phyloP scores from a whole-genome alignment of 2,329 filamentous ascomycete species.

The Atkinsonella hypoxylon region DNA sequence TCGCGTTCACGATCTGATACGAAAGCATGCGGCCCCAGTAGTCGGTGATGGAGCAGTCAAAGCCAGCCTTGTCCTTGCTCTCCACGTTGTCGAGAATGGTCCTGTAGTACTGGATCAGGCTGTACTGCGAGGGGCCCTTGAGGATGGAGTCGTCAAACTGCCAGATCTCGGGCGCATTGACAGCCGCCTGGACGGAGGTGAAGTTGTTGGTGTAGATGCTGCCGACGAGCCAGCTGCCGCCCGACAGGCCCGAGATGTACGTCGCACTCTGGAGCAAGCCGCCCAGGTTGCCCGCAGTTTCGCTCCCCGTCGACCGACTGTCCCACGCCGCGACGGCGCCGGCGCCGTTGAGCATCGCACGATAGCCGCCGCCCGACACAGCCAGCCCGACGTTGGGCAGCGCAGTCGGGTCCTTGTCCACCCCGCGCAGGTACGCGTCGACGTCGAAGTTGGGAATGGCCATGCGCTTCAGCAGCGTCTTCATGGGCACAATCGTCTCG shows the following conservation, averaged over 20 bases:
- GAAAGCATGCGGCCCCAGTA: constrained; percentile 82
- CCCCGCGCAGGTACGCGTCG: constrained; percentile 49
- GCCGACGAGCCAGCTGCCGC: constrained; percentile 77
- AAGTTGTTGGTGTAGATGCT: constrained; percentile 79
- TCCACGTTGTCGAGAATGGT: constrained; percentile 23
- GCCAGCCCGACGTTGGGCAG: constrained; percentile 58
- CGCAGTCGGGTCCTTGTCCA: constrained; percentile 18
- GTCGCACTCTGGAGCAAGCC: constrained; percentile 72
- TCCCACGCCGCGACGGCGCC: constrained; percentile 74
- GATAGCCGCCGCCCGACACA: constrained; percentile 73
- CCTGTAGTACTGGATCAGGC: constrained; percentile 27
- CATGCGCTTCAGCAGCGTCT: constrained; percentile 56
- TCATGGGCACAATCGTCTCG: constrained; percentile 65
- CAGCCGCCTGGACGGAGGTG: constrained; percentile 38
- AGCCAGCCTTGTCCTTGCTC: constrained; percentile 28
- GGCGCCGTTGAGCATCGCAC: constrained; percentile 75
- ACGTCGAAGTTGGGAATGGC: constrained; percentile 71
- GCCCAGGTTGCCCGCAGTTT: constrained; percentile 53
- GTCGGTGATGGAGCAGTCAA: constrained; percentile 62
- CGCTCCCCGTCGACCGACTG: constrained; percentile 43
- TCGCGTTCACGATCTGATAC: constrained; percentile 71
- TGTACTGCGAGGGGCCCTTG: constrained; percentile 24
- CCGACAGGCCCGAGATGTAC: constrained; percentile 70
- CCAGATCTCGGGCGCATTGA: constrained; percentile 26
- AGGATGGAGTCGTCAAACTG: constrained; percentile 30